These are phyloP conservation scores for Cyberlindnera americana DNA, from an alignment of 805 yeast species.

Conservation along the genomic window DNA sequence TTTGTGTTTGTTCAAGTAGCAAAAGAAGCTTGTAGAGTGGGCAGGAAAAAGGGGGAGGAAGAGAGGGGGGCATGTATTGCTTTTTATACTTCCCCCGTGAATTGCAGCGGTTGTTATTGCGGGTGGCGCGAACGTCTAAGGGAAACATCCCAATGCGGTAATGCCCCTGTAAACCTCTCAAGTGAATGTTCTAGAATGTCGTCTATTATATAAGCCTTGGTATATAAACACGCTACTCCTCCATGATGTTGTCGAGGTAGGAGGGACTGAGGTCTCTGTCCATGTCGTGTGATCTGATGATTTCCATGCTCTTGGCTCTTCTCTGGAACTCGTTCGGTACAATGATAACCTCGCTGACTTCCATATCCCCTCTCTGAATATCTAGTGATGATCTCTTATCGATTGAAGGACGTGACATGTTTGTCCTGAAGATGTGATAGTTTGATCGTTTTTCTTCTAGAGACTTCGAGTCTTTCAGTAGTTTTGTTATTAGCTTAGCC, in stretches of 20 bases:
- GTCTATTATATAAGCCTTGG: no score
- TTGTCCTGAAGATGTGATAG: constrained; percentile 38
- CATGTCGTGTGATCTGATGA: constrained; percentile 5
- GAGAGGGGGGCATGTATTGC: background rate
- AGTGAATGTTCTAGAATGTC: no score
- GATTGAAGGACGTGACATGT: constrained; percentile 39
- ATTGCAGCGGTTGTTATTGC: constrained; percentile 11
- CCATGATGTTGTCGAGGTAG: constrained; percentile 22
- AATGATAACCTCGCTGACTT: constrained; percentile 7
- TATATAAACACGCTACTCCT: constrained; percentile 13
- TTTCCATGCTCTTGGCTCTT: constrained; percentile 31
- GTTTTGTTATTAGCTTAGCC: constrained; percentile 32
- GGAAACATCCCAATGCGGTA: background rate
- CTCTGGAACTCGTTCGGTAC: constrained; percentile 7
- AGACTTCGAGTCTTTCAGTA: constrained; percentile 31
- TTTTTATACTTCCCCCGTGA: constrained; percentile 9
- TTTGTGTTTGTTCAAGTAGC: constrained; percentile 1
- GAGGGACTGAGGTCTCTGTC: constrained; percentile 9
- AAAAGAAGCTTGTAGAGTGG: background rate
- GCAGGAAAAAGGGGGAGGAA: constrained; percentile 10
- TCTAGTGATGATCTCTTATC: constrained; percentile 28
- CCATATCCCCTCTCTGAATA: constrained; percentile 16
- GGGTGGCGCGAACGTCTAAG: constrained; percentile 3
- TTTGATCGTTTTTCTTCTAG: constrained; percentile 39
- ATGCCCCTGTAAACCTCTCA: no score